Conservation (phyloP, 108 stramenopile species). For the Pseudonitzschia multiseries region DNA sequence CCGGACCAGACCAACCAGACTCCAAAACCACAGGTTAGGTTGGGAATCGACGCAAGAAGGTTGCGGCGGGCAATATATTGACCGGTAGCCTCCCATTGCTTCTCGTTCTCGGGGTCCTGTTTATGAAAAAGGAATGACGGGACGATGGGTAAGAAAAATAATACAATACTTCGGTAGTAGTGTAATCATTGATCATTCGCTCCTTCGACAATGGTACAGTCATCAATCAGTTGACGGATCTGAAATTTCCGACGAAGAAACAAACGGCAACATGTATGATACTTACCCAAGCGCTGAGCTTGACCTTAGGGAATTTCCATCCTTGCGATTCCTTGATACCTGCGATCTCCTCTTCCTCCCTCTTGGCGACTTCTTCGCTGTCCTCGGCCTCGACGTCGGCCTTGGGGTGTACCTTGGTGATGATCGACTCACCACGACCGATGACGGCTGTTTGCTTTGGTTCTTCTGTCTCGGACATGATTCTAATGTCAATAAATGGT, state of each 20-base stretch:
- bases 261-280: slow-evolving; percentile 16
- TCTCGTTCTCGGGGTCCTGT: slow-evolving; percentile 11
- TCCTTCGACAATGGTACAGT: too few relatives aligned
- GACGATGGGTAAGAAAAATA: not conserved
- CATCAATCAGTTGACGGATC: too few relatives aligned
- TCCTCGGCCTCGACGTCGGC: slow-evolving; percentile 10
- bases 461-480: not conserved
- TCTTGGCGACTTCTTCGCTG: slow-evolving; percentile 6
- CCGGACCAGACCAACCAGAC: slow-evolving; percentile 42
- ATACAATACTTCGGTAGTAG: too few relatives aligned
- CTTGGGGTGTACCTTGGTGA: not conserved
- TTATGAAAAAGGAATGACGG: not conserved
- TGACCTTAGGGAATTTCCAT: slow-evolving; percentile 13
- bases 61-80: slow-evolving; percentile 27
- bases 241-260: slow-evolving; percentile 7
- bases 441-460: slow-evolving; percentile 14
- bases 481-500: too few relatives aligned
- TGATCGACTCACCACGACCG: slow-evolving; percentile 27
- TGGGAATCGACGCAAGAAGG: slow-evolving; percentile 31
- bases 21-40: slow-evolving; percentile 34
- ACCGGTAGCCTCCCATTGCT: slow-evolving; percentile 23
- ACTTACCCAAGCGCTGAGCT: slow-evolving; percentile 23
- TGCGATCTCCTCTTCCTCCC: not conserved
- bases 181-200: too few relatives aligned
- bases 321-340: slow-evolving; percentile 12